phyloP scores from a whole-genome alignment of 257 asterid species.

The Buddleja alternifolia region DNA sequence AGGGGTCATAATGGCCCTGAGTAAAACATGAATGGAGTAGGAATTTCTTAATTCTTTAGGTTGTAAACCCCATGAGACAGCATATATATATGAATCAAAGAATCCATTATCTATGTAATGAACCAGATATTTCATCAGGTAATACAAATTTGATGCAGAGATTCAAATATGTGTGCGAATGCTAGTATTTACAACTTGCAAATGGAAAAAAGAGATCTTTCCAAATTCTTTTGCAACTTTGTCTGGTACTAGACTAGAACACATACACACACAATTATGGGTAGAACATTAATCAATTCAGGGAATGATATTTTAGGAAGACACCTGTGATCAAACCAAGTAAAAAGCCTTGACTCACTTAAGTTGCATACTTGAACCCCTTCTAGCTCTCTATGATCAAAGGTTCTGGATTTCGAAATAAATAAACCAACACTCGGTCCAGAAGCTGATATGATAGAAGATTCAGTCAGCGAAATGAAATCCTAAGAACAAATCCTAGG shows the following conservation, averaged over 20 bases:
- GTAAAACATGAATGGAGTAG: neutral
- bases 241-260: no score
- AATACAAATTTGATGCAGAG: neutral
- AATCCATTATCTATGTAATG: neutral
- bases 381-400: neutral
- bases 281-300: no score
- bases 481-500: no score
- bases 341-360: no score
- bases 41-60: neutral
- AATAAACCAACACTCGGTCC: no score
- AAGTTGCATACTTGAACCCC: neutral
- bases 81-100: neutral
- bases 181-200: neutral
- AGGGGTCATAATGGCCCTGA: neutral
- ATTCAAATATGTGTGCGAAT: neutral
- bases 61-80: neutral
- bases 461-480: no score
- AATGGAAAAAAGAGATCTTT: neutral
- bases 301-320: no score
- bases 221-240: neutral
- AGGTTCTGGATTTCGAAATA: no score
- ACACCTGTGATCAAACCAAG: neutral
- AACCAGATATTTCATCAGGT: neutral
- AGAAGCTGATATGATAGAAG: no score
- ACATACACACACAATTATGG: no score